Conservation (phyloP, 352 stramenopile genomes). For the Phytophthora megakarya region DNA sequence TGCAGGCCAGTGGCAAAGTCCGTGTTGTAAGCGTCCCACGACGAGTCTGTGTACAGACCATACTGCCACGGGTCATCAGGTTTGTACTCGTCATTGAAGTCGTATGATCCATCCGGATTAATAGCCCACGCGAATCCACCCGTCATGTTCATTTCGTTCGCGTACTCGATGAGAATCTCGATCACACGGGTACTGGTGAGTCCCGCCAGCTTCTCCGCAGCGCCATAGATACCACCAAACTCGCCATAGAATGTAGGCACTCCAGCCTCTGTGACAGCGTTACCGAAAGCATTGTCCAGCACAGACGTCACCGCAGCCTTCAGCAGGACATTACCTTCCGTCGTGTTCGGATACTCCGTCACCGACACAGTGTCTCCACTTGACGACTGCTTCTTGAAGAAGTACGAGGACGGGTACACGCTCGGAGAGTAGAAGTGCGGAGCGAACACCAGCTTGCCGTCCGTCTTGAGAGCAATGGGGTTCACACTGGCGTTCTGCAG, state of each 20-base stretch:
- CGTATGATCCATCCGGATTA: constrained; percentile 78
- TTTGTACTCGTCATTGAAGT: constrained; percentile 79
- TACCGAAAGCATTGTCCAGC: constrained; percentile 72
- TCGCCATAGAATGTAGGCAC: constrained; percentile 79
- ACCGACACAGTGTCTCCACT: constrained; percentile 43
- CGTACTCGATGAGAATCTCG: constrained; percentile 76
- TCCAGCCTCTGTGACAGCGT: constrained; percentile 47
- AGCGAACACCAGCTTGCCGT: constrained; percentile 80
- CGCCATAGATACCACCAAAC: constrained; percentile 84
- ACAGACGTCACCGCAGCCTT: constrained; percentile 60
- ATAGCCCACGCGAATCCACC: constrained; percentile 81
- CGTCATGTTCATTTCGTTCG: constrained; percentile 65
- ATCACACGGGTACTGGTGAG: constrained; percentile 79
- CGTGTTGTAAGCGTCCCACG: constrained; percentile 71
- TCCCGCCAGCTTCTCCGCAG: constrained; percentile 46
- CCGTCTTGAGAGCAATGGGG: constrained; percentile 56
- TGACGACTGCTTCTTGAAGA: constrained; percentile 66
- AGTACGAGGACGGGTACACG: constrained; percentile 77
- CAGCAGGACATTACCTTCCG: constrained; percentile 59
- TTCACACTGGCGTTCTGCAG: constrained; percentile 78
- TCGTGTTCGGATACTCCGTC: constrained; percentile 71
- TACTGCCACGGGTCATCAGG: constrained; percentile 67
- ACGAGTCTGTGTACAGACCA: constrained; percentile 70
- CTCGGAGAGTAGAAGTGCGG: constrained; percentile 86
- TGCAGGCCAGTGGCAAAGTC: constrained; percentile 68